Percentiles rank a stretch among this genome's conserved stretches.
Conservation (phyloP, 768 basidiomycete genomes). For the Kwoniella dendrophila region DNA sequence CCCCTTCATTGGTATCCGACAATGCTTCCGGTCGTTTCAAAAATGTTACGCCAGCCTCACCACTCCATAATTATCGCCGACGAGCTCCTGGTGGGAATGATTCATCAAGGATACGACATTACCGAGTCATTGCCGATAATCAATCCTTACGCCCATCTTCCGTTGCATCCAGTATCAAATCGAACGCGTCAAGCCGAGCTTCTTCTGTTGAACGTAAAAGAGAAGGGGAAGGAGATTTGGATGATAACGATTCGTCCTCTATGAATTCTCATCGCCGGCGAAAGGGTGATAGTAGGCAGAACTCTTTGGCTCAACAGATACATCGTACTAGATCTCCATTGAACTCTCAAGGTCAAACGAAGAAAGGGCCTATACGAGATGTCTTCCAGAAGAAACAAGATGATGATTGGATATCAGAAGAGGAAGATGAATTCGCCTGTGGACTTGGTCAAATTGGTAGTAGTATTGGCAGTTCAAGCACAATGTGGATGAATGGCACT, state of each 20-base stretch:
- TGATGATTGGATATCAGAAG: conserved; percentile 56
- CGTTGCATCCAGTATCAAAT: conserved; percentile 71
- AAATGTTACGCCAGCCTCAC: conserved; percentile 68
- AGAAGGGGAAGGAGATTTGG: conserved; percentile 40
- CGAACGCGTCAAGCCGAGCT: conserved; percentile 69
- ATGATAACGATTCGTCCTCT: conserved; percentile 56
- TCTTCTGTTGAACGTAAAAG: conserved; percentile 65
- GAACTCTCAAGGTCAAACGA: conserved; percentile 11
- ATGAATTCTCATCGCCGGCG: conserved; percentile 58
- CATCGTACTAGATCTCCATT: conserved; percentile 77
- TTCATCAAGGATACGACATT: conserved; percentile 65
- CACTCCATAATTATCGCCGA: conserved; percentile 74
- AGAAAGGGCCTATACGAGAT: conserved; percentile 47
- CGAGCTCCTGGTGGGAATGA: conserved; percentile 73
- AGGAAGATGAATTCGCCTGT: conserved; percentile 50
- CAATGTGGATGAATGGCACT: conserved; percentile 26
- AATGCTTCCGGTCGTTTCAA: conserved; percentile 62
- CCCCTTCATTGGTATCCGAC: conserved; percentile 68
- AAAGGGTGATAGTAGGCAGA: conserved; percentile 8
- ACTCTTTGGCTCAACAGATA: conserved; percentile 35
- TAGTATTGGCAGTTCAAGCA: not conserved
- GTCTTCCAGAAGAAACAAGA: conserved; percentile 56
- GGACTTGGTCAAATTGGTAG: conserved; percentile 50
- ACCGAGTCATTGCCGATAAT: conserved; percentile 44
- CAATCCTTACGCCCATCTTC: conserved; percentile 67